Evolutionary conservation across 169 alveolate species (phyloP).

Genomic region (Plasmodium gallinaceum): DNA sequence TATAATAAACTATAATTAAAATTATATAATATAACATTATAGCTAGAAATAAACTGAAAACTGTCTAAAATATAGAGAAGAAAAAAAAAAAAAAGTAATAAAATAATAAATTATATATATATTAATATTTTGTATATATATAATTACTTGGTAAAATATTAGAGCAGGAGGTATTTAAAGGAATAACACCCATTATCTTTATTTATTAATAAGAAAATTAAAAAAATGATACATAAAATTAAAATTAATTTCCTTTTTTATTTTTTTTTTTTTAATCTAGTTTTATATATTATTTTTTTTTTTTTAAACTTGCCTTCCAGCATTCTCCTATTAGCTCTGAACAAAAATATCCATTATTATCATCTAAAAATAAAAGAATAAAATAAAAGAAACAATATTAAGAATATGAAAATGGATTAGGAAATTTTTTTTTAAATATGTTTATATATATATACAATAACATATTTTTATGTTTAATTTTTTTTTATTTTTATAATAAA

Average conservation of each 20-base stretch:
- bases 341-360: conserved; percentile 42
- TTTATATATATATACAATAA: neutral
- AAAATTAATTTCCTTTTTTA: neutral
- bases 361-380: neutral
- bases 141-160: conserved; percentile 55
- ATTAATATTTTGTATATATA: neutral
- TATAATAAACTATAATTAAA: no score
- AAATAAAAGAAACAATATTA: neutral
- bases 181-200: conserved; percentile 72
- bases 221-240: neutral
- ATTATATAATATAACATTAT: no score
- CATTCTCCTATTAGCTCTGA: conserved; percentile 70
- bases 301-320: conserved; percentile 34
- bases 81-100: neutral
- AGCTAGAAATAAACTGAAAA: no score
- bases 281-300: neutral
- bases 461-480: neutral
- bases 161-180: conserved; percentile 23
- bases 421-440: no score
- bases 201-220: neutral
- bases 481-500: neutral
- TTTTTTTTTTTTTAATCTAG: neutral
- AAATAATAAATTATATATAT: neutral
- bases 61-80: neutral
- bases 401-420: no score